Conservation (phyloP, 306 rosid genomes). For the Crataegus laevigata region DNA sequence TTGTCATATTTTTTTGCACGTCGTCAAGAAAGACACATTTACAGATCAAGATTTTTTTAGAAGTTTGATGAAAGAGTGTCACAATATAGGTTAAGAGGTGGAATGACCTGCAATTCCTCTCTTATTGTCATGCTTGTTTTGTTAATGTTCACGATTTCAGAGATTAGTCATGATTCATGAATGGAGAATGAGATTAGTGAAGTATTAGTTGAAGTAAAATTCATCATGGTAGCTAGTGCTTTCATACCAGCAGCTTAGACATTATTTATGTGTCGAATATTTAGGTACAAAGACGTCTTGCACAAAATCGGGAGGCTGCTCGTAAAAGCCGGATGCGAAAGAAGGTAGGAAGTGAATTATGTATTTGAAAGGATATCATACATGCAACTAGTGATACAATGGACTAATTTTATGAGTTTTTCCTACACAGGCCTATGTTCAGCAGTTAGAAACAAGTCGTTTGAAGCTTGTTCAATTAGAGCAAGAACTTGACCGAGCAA, state of each 20-base stretch:
- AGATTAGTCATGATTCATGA: not conserved
- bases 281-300: slow-evolving; percentile 88
- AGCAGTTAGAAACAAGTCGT: slow-evolving; percentile 88
- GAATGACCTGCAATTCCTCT: not conserved
- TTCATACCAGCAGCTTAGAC: not conserved
- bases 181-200: not conserved
- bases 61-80: too few species aligned
- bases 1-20: not conserved
- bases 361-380: slow-evolving; percentile 12
- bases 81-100: too few species aligned
- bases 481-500: slow-evolving; percentile 67
- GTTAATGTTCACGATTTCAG: not conserved
- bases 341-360: slow-evolving; percentile 49
- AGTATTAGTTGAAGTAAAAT: not conserved
- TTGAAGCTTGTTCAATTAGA: slow-evolving; percentile 67
- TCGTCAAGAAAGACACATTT: not conserved
- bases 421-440: slow-evolving; percentile 68
- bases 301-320: slow-evolving; percentile 98
- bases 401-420: slow-evolving; percentile 20
- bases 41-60: too few species aligned
- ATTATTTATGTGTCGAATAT: slow-evolving; percentile 11
- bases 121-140: not conserved
- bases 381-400: slow-evolving; percentile 7
- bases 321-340: slow-evolving; percentile 88
- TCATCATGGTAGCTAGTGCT: not conserved